These are phyloP conservation scores for Populus alba DNA, from an alignment of 345 rosid species.

Conservation along the genomic window DNA sequence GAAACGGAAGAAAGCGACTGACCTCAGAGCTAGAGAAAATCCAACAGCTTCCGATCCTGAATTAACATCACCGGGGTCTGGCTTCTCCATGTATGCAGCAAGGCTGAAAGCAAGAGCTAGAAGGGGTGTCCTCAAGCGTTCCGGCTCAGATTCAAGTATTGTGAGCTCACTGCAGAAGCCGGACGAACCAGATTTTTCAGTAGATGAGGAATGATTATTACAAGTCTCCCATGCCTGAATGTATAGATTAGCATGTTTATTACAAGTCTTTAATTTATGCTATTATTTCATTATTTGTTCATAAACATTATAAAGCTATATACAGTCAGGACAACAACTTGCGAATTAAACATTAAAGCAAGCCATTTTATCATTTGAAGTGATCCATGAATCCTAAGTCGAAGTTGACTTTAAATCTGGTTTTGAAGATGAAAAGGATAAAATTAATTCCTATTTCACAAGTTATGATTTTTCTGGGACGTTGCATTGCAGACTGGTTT, in stretches of 20 bases:
- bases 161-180: conserved; percentile 64
- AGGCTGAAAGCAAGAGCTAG: conserved; percentile 40
- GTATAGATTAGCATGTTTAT: background rate
- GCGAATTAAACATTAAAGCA: background rate
- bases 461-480: too few species aligned
- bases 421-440: background rate
- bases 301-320: background rate
- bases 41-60: conserved; percentile 18
- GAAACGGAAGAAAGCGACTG: conserved; percentile 55
- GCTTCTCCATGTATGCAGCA: conserved; percentile 29
- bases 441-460: too few species aligned
- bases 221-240: background rate
- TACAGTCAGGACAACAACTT: background rate
- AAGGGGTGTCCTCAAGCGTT: conserved; percentile 34
- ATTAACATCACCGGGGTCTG: conserved; percentile 13
- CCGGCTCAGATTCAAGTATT: conserved; percentile 42
- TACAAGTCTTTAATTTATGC: background rate
- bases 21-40: conserved; percentile 47
- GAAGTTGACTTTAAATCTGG: background rate
- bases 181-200: conserved; percentile 77
- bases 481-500: too few species aligned
- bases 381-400: background rate
- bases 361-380: background rate
- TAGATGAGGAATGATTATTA: conserved; percentile 39
- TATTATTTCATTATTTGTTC: background rate